These are phyloP conservation scores for Metschnikowia colocasiae DNA, from an alignment of 805 yeast species.

Conservation along the genomic window DNA sequence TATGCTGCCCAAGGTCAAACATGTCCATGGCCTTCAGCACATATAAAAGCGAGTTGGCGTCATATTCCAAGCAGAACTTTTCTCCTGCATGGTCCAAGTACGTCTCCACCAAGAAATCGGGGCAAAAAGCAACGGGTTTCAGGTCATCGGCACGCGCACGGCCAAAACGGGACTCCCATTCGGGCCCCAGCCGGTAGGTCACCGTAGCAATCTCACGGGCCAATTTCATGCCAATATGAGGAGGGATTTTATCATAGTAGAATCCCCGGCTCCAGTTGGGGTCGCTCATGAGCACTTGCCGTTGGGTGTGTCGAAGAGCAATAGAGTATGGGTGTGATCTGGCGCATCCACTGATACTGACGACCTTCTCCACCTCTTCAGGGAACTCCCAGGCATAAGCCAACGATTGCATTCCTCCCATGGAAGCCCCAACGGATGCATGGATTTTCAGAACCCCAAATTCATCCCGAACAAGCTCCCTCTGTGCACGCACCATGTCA, in stretches of 20 bases:
- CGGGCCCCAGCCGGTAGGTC: conserved; percentile 93
- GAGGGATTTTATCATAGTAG: conserved; percentile 76
- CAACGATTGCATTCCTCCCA: conserved; percentile 99
- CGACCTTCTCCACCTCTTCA: conserved; percentile 64
- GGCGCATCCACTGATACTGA: conserved; percentile 89
- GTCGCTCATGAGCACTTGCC: conserved; percentile 92
- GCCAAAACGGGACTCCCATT: conserved; percentile 93
- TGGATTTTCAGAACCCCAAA: conserved; percentile 62
- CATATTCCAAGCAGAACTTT: conserved; percentile 87
- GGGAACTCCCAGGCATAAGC: conserved; percentile 86
- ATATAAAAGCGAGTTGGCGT: conserved; percentile 83
- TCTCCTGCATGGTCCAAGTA: conserved; percentile 94
- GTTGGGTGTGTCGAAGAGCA: conserved; percentile 88
- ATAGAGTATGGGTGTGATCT: conserved; percentile 91
- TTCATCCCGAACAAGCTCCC: conserved; percentile 57
- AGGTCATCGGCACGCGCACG: conserved; percentile 80
- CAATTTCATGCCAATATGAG: conserved; percentile 92
- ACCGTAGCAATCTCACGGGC: conserved; percentile 93
- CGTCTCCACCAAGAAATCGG: conserved; percentile 89
- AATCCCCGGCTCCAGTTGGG: conserved; percentile 93
- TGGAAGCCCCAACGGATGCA: conserved; percentile 85
- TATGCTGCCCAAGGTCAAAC: conserved; percentile 66
- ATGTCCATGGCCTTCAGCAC: conserved; percentile 93
- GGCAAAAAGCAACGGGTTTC: conserved; percentile 81
- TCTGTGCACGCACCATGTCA: conserved; percentile 90